Evolutionary conservation across 1,284 basidiomycete genomes (phyloP).

Genomic region (Peniophora sp.): DNA sequence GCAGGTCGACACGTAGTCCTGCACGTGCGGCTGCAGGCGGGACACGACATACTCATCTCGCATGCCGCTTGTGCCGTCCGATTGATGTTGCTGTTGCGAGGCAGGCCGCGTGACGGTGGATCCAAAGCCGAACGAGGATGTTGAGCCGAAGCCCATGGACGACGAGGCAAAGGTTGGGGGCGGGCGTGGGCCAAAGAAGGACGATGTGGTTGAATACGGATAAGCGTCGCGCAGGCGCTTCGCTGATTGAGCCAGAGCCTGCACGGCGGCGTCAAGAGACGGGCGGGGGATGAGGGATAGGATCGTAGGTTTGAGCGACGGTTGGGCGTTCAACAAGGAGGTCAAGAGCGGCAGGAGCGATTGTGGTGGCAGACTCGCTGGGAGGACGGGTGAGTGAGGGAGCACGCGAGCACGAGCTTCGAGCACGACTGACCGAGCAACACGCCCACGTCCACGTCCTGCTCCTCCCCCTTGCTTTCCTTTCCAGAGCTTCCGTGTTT

Average conservation of each 20-base stretch:
- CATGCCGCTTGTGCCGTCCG: constrained; percentile 42
- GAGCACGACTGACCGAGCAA: constrained; percentile 50
- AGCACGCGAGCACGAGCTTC: neutral
- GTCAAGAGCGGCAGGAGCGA: constrained; percentile 65
- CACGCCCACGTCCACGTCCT: constrained; percentile 69
- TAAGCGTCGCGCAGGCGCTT: constrained; percentile 71
- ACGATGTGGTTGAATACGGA: constrained; percentile 54
- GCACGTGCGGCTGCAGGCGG: constrained; percentile 63
- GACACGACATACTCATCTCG: constrained; percentile 70
- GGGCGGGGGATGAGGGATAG: constrained; percentile 73
- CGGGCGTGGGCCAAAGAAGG: constrained; percentile 13
- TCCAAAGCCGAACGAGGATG: too few species aligned
- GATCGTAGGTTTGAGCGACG: constrained; percentile 58
- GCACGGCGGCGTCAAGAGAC: constrained; percentile 61
- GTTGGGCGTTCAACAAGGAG: constrained; percentile 55
- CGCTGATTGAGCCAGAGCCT: constrained; percentile 58
- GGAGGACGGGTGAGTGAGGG: neutral
- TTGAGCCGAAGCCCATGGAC: constrained; percentile 38
- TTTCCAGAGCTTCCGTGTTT: constrained; percentile 22
- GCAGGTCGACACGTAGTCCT: constrained; percentile 66
- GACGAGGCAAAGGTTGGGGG: constrained; percentile 13
- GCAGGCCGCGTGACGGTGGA: constrained; percentile 19
- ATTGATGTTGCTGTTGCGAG: constrained; percentile 15
- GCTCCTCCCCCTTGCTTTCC: constrained; percentile 41
- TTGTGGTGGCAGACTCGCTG: constrained; percentile 67